Evolutionary conservation across 2,329 filamentous ascomycete genomes (phyloP).

Genomic region (Albifimbria verrucaria): DNA sequence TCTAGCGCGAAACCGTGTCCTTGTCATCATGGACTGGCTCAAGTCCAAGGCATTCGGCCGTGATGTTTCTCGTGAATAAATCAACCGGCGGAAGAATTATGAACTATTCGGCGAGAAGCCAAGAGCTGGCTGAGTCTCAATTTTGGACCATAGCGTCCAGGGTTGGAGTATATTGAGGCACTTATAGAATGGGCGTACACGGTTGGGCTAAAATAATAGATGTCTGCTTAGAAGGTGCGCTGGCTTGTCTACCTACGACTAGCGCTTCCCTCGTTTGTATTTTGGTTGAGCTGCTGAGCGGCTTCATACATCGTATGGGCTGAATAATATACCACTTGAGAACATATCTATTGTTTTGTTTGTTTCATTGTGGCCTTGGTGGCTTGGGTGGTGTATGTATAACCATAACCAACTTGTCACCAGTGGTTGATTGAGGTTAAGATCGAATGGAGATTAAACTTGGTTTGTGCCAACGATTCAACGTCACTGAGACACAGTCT

Average conservation of each 20-base stretch:
- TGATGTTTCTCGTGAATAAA: conserved; percentile 82
- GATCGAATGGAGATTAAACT: too few relatives aligned
- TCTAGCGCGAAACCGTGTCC: conserved; percentile 83
- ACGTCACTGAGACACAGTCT: too few relatives aligned
- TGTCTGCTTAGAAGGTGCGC: conserved; percentile 23
- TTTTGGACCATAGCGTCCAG: conserved; percentile 13
- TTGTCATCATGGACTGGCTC: conserved; percentile 91
- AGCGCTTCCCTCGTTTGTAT: conserved; percentile 8
- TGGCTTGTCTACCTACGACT: conserved; percentile 8
- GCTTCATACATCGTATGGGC: neutral
- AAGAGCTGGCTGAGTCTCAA: conserved; percentile 7
- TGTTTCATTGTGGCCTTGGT: neutral
- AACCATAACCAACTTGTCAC: too few relatives aligned
- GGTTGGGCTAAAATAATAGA: conserved; percentile 25
- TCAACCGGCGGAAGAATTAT: neutral
- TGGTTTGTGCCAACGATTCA: too few relatives aligned
- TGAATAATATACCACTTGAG: neutral
- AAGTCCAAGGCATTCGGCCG: conserved; percentile 97
- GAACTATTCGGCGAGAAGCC: conserved; percentile 5
- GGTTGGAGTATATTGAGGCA: conserved; percentile 24
- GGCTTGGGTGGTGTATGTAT: too few relatives aligned
- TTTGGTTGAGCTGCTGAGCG: conserved; percentile 11
- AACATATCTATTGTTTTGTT: neutral
- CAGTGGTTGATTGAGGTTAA: too few relatives aligned
- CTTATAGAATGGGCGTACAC: conserved; percentile 20